A percentile compares a stretch with the other conserved stretches of the same genome.
Evolutionary conservation across 768 basidiomycete genomes (phyloP).

Genomic region (Coprinopsis strossmayeri): DNA sequence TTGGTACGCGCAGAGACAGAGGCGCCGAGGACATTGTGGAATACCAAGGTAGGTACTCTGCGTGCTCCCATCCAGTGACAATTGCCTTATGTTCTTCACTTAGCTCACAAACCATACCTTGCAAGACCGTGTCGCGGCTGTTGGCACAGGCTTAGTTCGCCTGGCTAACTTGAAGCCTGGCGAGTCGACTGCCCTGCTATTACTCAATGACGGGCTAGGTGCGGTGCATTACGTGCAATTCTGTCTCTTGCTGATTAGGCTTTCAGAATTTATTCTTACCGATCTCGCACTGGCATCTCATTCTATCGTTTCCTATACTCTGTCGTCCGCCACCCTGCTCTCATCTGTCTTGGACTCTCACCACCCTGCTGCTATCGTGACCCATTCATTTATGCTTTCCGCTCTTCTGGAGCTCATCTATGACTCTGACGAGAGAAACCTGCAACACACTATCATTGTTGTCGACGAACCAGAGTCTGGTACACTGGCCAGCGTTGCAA

Average conservation of each 20-base stretch:
- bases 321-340: constrained; percentile 55
- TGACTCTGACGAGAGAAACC: constrained; percentile 41
- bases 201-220: constrained; percentile 80
- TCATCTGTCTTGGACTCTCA: constrained; percentile 57
- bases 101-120: constrained; percentile 73
- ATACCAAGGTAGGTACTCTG: constrained; percentile 48
- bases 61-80: too few relatives aligned
- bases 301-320: constrained; percentile 62
- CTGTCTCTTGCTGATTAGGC: background rate
- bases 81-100: background rate
- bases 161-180: constrained; percentile 47
- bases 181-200: constrained; percentile 63
- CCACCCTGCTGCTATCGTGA: constrained; percentile 69
- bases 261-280: constrained; percentile 68
- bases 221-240: constrained; percentile 13
- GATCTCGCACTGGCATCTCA: constrained; percentile 74
- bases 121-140: constrained; percentile 60
- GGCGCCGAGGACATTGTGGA: constrained; percentile 71
- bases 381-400: constrained; percentile 58
- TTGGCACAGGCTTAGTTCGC: constrained; percentile 67
- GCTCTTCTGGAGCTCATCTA: constrained; percentile 68
- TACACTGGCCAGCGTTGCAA: constrained; percentile 38
- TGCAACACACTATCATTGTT: constrained; percentile 57
- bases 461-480: constrained; percentile 56
- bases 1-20: constrained; percentile 62